phyloP scores from a whole-genome alignment of 805 yeast species.

The Candida qinlingensis region DNA sequence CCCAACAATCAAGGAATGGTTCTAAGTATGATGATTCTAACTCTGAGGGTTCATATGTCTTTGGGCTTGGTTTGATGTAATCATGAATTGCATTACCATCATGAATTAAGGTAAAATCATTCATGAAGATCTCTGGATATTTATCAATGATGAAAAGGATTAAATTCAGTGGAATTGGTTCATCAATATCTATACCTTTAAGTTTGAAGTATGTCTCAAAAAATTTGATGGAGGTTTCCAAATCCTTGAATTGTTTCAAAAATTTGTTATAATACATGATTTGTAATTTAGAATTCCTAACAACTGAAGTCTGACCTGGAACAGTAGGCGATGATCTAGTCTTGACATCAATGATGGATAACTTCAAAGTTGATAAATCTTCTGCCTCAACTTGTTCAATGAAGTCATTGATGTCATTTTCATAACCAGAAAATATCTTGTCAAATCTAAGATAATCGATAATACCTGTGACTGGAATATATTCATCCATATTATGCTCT shows the following conservation, averaged over 20 bases:
- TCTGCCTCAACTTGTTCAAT: background rate
- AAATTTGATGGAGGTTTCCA: constrained; percentile 23
- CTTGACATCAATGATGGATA: constrained; percentile 52
- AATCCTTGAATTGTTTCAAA: constrained; percentile 31
- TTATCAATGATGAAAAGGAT: constrained; percentile 31
- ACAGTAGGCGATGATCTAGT: constrained; percentile 41
- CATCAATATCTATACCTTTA: constrained; percentile 44
- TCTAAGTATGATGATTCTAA: constrained; percentile 25
- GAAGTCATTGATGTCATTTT: constrained; percentile 12
- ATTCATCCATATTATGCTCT: constrained; percentile 8
- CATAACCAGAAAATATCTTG: background rate
- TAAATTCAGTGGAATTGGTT: constrained; percentile 39
- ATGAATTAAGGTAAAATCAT: constrained; percentile 27
- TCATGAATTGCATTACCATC: constrained; percentile 31
- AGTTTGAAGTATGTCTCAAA: constrained; percentile 42
- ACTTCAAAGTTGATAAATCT: constrained; percentile 12
- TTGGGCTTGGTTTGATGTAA: background rate
- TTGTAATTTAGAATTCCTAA: constrained; percentile 49
- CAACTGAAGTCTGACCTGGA: constrained; percentile 47
- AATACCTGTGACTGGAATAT: constrained; percentile 55
- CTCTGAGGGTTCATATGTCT: background rate
- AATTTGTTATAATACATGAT: constrained; percentile 53
- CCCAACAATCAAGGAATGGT: constrained; percentile 36
- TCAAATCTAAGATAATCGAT: constrained; percentile 39
- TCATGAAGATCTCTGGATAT: constrained; percentile 37